Evolutionary conservation across 2,329 filamentous ascomycete genomes (phyloP).

Genomic region (Rutstroemia sp.): DNA sequence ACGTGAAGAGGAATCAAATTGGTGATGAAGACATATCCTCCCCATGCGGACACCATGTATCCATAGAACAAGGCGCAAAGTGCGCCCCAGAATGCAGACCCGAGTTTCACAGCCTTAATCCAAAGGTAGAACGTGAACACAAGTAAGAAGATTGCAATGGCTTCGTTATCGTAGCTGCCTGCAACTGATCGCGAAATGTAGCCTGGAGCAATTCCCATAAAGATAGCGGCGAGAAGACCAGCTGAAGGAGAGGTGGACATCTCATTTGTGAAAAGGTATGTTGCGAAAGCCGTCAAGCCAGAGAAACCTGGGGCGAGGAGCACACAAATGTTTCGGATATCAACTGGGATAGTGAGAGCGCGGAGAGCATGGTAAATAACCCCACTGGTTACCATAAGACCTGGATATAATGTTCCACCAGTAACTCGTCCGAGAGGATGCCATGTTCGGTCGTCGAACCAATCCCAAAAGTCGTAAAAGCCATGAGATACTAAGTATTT

Average conservation of each 20-base stretch:
- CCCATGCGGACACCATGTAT: slow-evolving; percentile 99
- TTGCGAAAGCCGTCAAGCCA: slow-evolving; percentile 83
- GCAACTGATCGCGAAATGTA: slow-evolving; percentile 98
- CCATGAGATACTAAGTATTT: slow-evolving; percentile 96
- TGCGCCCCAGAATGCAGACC: slow-evolving; percentile 94
- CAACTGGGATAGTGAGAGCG: slow-evolving; percentile 82
- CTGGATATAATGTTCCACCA: slow-evolving; percentile 96
- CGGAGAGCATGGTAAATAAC: slow-evolving; percentile 92
- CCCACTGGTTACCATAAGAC: slow-evolving; percentile 98
- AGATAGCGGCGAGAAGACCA: slow-evolving; percentile 84
- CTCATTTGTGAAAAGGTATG: slow-evolving; percentile 93
- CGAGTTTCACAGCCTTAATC: slow-evolving; percentile 97
- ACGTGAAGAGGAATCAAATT: slow-evolving; percentile 91
- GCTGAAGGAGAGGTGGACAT: slow-evolving; percentile 95
- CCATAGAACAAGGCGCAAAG: slow-evolving; percentile 94
- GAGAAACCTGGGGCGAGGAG: slow-evolving; percentile 92
- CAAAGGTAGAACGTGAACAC: slow-evolving; percentile 98
- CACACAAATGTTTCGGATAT: slow-evolving; percentile 98
- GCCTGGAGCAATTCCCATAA: slow-evolving; percentile 96
- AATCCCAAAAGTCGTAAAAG: slow-evolving; percentile 99
- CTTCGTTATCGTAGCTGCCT: slow-evolving; percentile 98
- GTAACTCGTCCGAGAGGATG: slow-evolving; percentile 97
- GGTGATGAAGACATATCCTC: slow-evolving; percentile 99
- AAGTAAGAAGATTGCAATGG: slow-evolving; percentile 96
- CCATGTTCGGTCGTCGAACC: slow-evolving; percentile 99